These are phyloP conservation scores for Termitomyces sp. DNA, from an alignment of 768 basidiomycete genomes.

Conservation along the genomic window DNA sequence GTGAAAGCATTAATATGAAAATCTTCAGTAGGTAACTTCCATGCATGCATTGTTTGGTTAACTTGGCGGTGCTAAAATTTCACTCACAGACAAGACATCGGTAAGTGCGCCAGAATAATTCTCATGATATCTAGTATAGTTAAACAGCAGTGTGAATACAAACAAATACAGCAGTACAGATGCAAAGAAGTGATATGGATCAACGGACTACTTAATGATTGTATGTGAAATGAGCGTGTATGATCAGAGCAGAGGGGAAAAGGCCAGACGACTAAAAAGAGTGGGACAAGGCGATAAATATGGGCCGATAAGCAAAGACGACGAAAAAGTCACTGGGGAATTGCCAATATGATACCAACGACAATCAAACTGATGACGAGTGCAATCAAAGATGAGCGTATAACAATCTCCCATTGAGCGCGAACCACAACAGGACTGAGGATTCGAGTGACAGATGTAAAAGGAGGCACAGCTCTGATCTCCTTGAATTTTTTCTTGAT, in stretches of 20 bases:
- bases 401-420: constrained; percentile 84
- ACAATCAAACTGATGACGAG: constrained; percentile 37
- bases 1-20: not conserved
- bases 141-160: not conserved
- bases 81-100: too few species aligned
- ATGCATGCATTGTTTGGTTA: not conserved
- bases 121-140: not conserved
- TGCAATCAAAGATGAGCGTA: constrained; percentile 48
- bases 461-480: constrained; percentile 60
- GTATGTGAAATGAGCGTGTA: constrained; percentile 5
- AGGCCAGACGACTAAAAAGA: too few species aligned
- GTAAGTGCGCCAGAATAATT: not conserved
- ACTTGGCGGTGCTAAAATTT: not conserved
- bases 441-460: constrained; percentile 65
- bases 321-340: not conserved
- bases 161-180: not conserved
- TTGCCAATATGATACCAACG: constrained; percentile 34
- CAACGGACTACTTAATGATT: constrained; percentile 4
- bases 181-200: not conserved
- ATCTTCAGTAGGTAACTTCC: not conserved
- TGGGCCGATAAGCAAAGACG: not conserved
- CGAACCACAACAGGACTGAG: constrained; percentile 65
- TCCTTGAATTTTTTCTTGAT: constrained; percentile 32
- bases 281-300: not conserved
- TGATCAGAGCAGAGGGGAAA: not conserved